A percentile compares a stretch with the other conserved stretches of the same genome.
Conservation (phyloP, 2,329 filamentous ascomycete species). For the Beauveria bassiana region DNA sequence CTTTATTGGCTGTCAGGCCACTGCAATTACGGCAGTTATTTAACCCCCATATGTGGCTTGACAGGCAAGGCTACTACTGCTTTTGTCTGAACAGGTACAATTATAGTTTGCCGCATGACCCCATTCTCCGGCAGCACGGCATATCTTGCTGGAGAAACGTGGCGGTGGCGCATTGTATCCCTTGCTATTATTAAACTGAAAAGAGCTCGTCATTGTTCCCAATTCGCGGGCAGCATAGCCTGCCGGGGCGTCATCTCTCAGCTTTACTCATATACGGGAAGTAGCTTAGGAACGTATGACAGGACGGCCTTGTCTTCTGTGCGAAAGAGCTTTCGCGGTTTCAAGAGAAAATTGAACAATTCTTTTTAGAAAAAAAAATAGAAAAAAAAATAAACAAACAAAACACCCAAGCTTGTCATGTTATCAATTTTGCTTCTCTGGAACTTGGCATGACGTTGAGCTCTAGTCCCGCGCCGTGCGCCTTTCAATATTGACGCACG, state of each 20-base stretch:
- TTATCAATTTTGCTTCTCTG: no score
- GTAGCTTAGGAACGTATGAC: background rate
- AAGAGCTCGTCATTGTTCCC: background rate
- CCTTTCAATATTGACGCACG: no score
- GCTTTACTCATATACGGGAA: background rate
- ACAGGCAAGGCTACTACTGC: background rate
- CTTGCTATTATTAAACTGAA: slow-evolving; percentile 5
- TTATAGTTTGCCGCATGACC: background rate
- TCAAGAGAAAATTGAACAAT: no score
- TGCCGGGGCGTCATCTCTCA: background rate
- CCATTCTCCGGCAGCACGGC: background rate
- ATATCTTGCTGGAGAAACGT: background rate
- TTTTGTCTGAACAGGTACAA: no score
- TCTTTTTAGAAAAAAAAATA: no score
- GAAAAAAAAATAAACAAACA: no score
- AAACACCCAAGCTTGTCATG: no score
- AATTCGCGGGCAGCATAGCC: background rate
- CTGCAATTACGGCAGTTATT: background rate
- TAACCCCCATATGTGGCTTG: background rate
- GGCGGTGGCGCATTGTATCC: background rate
- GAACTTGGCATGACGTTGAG: background rate
- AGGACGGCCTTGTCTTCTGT: background rate
- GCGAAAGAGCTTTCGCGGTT: background rate
- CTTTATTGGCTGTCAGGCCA: background rate
- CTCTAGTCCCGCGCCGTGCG: no score